Evolutionary conservation across 495 filamentous ascomycete genomes (phyloP), one percentile per base, ranked within the genome.

Genomic region (Aspergillus carlsbadensis): DNA sequence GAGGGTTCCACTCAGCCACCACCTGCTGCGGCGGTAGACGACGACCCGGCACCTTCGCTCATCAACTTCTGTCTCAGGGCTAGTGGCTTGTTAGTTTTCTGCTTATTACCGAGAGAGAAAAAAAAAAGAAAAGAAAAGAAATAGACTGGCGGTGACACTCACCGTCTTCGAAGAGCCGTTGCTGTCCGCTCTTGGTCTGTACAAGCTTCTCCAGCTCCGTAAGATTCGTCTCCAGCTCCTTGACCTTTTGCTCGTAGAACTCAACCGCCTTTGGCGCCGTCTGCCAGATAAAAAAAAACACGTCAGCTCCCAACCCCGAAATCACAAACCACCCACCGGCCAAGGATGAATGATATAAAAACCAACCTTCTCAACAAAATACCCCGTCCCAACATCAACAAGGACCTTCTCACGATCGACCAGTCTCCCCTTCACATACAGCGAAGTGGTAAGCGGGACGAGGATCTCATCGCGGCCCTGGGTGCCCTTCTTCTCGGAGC

Each of bases 341-440:
- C 40, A 47, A 57, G 48, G 21, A 15, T 17, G 13, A 49, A 29
- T 20, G 15, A 51, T 8, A 33, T 10, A 34, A 26, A n/a, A 20
- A 33, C 66, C 36, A 56, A 89, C 88, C 83, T 98, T 98, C 75
- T 98, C 94, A 53, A 98, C 88, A 69, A 90, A 97, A 69, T 94
- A 98, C 3, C 94, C 94, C 1, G 94, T 98, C 14, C 94, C 94
- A 15, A 98, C 87, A 76, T 98, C 94, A 20, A 98, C 91, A 41
- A 98, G 79, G 10, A 98, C 92, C 56, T 86, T 87, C 56, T 89
- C 83, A 10, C 87, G 82, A 70, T 87, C 83, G 31, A 90, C 79
- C 18, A 98, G 78, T 17, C 76, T 83, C 6, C 93, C 95, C 43
- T 90, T 89, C 13, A 98, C 92, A 72, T 98, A 98, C 44, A 98